Evolutionary conservation across 768 basidiomycete species (phyloP).

Genomic region (Suillus plorans): DNA sequence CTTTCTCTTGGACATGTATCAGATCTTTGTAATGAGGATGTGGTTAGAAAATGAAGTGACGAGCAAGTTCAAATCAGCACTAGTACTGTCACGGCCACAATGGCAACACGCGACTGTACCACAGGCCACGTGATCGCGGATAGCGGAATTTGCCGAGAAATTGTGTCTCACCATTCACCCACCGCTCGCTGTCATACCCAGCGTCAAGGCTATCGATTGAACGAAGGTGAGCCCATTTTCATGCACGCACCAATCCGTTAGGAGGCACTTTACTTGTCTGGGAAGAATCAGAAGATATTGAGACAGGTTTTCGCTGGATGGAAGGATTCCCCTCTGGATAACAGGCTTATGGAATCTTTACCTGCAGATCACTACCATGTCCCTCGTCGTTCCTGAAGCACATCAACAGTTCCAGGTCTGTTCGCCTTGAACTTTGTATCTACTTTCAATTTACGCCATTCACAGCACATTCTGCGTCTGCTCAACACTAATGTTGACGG

Average conservation of each 20-base stretch:
- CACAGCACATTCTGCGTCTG: constrained; percentile 97
- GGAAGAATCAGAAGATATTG: neutral
- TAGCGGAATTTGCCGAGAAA: constrained; percentile 19
- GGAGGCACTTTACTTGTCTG: neutral
- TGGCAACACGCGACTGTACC: constrained; percentile 15
- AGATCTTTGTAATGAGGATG: neutral
- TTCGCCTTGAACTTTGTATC: constrained; percentile 1
- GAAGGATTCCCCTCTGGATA: neutral
- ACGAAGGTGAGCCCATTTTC: constrained; percentile 27
- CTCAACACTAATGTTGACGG: constrained; percentile 99
- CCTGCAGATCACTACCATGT: constrained; percentile 56
- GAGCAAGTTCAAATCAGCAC: constrained; percentile 6
- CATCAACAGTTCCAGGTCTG: constrained; percentile 93
- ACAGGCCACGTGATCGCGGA: constrained; percentile 23
- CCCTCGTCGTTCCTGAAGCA: constrained; percentile 93
- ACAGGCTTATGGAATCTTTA: neutral
- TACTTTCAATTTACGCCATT: neutral
- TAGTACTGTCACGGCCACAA: neutral
- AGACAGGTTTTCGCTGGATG: constrained; percentile 21
- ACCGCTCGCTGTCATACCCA: constrained; percentile 8
- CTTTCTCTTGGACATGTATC: constrained; percentile 31
- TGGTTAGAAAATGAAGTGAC: neutral
- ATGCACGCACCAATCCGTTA: neutral
- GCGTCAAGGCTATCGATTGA: constrained; percentile 18
- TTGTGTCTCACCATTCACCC: constrained; percentile 22